Conservation (phyloP, 2,329 filamentous ascomycete species). For the Cadophora sp. region DNA sequence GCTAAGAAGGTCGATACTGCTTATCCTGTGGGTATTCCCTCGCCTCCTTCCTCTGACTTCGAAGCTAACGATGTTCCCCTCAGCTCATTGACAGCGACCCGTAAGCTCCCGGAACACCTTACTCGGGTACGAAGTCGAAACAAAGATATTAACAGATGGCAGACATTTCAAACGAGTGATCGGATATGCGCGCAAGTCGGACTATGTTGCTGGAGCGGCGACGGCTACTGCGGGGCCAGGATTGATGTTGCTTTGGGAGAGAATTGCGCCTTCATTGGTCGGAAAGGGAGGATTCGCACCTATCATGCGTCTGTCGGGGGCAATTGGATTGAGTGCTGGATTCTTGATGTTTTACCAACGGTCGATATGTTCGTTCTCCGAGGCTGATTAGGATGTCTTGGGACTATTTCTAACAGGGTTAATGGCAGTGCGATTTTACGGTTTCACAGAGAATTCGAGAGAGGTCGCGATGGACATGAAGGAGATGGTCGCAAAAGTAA, state of each 20-base stretch:
- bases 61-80: constrained; percentile 44
- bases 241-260: constrained; percentile 81
- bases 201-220: constrained; percentile 76
- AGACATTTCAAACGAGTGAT: constrained; percentile 93
- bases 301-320: constrained; percentile 79
- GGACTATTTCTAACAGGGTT: constrained; percentile 1
- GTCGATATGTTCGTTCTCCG: constrained; percentile 74
- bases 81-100: constrained; percentile 99
- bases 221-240: constrained; percentile 76
- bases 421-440: constrained; percentile 86
- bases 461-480: constrained; percentile 96
- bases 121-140: constrained; percentile 16
- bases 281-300: constrained; percentile 82
- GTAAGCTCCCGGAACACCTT: constrained; percentile 62
- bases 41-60: constrained; percentile 16
- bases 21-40: constrained; percentile 74
- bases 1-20: constrained; percentile 83
- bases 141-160: constrained; percentile 41
- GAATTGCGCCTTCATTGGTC: constrained; percentile 82
- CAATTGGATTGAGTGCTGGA: constrained; percentile 76
- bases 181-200: constrained; percentile 82
- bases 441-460: constrained; percentile 88
- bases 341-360: constrained; percentile 87
- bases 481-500: constrained; percentile 97
- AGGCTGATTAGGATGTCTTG: background rate